A percentile compares a stretch with the other conserved stretches of the same genome.
phyloP scores from a whole-genome alignment of 768 basidiomycete genomes.

The Auricularia auricula-judae region DNA sequence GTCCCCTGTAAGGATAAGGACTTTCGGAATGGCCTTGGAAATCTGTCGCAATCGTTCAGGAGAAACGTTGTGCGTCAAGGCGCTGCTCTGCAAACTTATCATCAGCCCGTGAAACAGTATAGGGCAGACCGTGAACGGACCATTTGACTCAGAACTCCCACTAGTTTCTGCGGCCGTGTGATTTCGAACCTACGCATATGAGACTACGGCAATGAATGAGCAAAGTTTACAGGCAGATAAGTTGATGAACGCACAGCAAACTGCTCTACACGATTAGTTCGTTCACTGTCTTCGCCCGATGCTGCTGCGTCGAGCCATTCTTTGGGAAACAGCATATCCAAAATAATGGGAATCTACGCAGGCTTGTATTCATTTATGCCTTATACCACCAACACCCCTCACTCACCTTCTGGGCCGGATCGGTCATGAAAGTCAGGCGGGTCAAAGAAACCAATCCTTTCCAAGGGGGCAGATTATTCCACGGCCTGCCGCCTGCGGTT shows the following conservation, averaged over 20 bases:
- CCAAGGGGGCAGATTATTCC: slow-evolving; percentile 48
- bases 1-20: slow-evolving; percentile 58
- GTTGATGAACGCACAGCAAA: slow-evolving; percentile 30
- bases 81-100: slow-evolving; percentile 24
- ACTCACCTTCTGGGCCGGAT: neutral
- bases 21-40: slow-evolving; percentile 48
- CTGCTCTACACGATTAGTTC: slow-evolving; percentile 57
- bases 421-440: neutral
- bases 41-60: slow-evolving; percentile 37
- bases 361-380: neutral
- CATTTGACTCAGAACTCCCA: slow-evolving; percentile 66
- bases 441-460: slow-evolving; percentile 9
- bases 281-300: slow-evolving; percentile 40
- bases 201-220: slow-evolving; percentile 22
- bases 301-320: slow-evolving; percentile 50
- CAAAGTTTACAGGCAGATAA: neutral
- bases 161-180: slow-evolving; percentile 46
- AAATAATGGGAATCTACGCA: slow-evolving; percentile 12
- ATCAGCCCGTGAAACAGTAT: no score
- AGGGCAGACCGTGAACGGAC: neutral
- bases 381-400: neutral
- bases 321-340: slow-evolving; percentile 48
- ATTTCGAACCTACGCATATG: slow-evolving; percentile 34
- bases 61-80: slow-evolving; percentile 47
- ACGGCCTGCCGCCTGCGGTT: slow-evolving; percentile 47